Conservation (phyloP, 352 stramenopile genomes). For the Peronospora farinosa region DNA sequence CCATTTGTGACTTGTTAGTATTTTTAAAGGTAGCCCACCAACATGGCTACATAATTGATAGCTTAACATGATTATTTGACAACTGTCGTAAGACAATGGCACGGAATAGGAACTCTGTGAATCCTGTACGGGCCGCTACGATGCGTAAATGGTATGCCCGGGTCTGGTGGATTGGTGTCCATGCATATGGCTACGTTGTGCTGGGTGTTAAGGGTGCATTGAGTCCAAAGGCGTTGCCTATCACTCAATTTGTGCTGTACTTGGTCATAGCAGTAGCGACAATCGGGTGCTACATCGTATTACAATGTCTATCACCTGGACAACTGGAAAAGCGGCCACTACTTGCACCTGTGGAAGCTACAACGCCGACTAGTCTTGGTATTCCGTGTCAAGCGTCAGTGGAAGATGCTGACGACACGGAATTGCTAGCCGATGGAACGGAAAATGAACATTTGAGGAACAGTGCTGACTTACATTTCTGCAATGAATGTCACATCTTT, state of each 20-base stretch:
- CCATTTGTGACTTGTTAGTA: too few species aligned
- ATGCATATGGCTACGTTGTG: conserved; percentile 59
- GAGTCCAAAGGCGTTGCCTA: conserved; percentile 29
- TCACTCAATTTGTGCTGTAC: conserved; percentile 35
- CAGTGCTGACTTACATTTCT: conserved; percentile 40
- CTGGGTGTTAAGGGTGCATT: conserved; percentile 31
- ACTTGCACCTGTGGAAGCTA: conserved; percentile 15
- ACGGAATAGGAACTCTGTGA: conserved; percentile 25
- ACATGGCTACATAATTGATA: background rate
- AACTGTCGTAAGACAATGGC: conserved; percentile 5
- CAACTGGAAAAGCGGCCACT: conserved; percentile 33
- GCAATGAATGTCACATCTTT: conserved; percentile 48
- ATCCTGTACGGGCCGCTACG: conserved; percentile 27
- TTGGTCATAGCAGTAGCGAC: conserved; percentile 37
- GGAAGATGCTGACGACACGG: conserved; percentile 31
- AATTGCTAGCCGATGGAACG: conserved; percentile 23
- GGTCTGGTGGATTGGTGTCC: conserved; percentile 59
- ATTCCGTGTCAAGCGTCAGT: conserved; percentile 8
- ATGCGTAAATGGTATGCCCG: conserved; percentile 63
- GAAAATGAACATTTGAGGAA: conserved; percentile 9
- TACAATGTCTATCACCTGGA: conserved; percentile 65
- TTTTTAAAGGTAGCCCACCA: too few species aligned
- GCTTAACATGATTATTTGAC: background rate
- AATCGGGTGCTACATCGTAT: conserved; percentile 36
- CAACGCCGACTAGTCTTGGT: background rate